These are phyloP conservation scores for Haberlea rhodopensis DNA, from an alignment of 257 asterid genomes.

Conservation along the genomic window DNA sequence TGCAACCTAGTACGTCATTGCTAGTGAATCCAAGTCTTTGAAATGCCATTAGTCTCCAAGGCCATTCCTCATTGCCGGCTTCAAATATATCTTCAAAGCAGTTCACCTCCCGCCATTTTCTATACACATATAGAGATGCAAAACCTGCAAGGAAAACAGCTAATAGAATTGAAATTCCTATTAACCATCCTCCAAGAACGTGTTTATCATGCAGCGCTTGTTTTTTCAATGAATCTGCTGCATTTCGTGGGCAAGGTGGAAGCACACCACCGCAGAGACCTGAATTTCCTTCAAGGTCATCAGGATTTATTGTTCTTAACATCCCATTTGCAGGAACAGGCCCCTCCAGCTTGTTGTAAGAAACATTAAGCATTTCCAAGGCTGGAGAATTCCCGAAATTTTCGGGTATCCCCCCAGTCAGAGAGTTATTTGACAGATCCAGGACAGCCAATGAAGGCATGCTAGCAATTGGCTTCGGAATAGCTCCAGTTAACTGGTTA, in stretches of 20 bases:
- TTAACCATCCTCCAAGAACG: constrained; percentile 53
- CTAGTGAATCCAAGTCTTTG: constrained; percentile 73
- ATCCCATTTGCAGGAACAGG: constrained; percentile 65
- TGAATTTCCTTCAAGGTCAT: constrained; percentile 56
- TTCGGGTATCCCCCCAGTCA: constrained; percentile 67
- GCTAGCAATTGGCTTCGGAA: constrained; percentile 51
- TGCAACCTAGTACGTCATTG: constrained; percentile 58
- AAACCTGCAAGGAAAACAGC: constrained; percentile 41
- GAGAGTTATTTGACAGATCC: constrained; percentile 71
- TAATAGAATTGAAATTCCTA: constrained; percentile 48
- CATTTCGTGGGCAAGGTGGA: constrained; percentile 53
- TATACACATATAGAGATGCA: constrained; percentile 40
- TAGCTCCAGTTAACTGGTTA: constrained; percentile 45
- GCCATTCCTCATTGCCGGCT: constrained; percentile 55
- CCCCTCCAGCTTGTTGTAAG: constrained; percentile 61
- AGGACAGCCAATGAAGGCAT: constrained; percentile 61
- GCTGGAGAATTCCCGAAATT: constrained; percentile 79
- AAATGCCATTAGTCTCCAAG: constrained; percentile 82
- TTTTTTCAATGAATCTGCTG: constrained; percentile 31
- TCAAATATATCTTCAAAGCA: constrained; percentile 50
- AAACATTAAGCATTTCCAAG: constrained; percentile 58
- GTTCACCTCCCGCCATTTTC: constrained; percentile 51
- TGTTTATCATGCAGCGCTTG: constrained; percentile 43
- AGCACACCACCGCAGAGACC: constrained; percentile 77
- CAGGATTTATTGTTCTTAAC: constrained; percentile 59